Evolutionary conservation across 305 asterid genomes (phyloP), one percentile per base, ranked within the genome.

Genomic region (Ajuga reptans): DNA sequence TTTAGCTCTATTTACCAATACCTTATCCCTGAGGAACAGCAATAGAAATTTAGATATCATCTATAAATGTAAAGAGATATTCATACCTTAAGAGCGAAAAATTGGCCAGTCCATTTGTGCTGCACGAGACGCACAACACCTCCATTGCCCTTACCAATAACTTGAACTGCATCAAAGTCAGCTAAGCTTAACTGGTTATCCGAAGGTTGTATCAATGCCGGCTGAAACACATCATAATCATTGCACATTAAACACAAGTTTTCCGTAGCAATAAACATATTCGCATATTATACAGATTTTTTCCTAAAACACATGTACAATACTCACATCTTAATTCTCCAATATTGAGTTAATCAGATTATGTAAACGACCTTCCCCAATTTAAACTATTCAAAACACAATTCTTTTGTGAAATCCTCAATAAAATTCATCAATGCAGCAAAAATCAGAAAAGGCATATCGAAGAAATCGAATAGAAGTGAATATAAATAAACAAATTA

Each of bases 61-160:
- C 53, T 47, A 24, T 6, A 42, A 14, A 57, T 31, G 39, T 17
- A 51, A 37, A 34, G 54, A 66, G 53, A 31, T 18, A 6, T 4
- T 10, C 45, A 47, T 83, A 92, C 99, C 99, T 93, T 93, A 21
- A 93, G 86, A 51, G 97, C 99, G 9, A 93, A 93, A 80, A 93
- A 90, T 65, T 90, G 99, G 0, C 81, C 95, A 1, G 99, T 90
- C 99, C 99, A 93, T 79, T 93, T 93, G 77, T 93, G 99, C 56
- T 89, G 99, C 75, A 93, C 99, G 85, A 93, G 75, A 36, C 90
- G 95, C 64, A 93, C 99, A 51, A 89, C 84, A 31, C 99, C 99
- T 8, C 99, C 97, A 71, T 84, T 89, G 64, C 99, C 99, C 79
- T 90, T 89, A 50, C 99, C 99, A 62, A 93, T 89, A 71, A 90